These are phyloP conservation scores for Botrytis porri DNA, from an alignment of 2,329 filamentous ascomycete species.

Conservation along the genomic window DNA sequence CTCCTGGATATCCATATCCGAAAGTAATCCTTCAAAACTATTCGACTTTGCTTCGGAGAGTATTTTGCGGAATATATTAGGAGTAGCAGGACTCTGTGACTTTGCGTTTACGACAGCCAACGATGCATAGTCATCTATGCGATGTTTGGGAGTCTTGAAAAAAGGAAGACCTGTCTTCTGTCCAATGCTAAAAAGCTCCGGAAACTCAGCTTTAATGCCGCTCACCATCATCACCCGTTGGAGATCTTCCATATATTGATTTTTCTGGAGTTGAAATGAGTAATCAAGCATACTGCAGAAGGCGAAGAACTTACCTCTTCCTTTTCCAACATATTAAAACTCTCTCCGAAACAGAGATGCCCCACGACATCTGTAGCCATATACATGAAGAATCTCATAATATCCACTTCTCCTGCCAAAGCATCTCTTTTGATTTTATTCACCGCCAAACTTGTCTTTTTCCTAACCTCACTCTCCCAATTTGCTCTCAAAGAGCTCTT, in stretches of 20 bases:
- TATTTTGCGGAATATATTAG: constrained; percentile 14
- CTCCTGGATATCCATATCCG: neutral
- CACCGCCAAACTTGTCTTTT: constrained; percentile 43
- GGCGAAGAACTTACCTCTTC: constrained; percentile 43
- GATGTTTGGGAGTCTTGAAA: neutral
- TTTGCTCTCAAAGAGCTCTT: neutral
- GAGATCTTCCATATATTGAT: neutral
- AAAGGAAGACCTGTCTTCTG: neutral
- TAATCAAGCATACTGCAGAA: neutral
- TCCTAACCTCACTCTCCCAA: constrained; percentile 6
- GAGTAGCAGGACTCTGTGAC: neutral
- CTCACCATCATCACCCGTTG: no score
- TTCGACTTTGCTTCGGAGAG: neutral
- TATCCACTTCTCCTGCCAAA: constrained; percentile 41
- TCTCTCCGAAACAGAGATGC: constrained; percentile 54
- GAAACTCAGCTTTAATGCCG: neutral
- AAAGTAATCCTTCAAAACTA: neutral
- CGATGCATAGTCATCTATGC: neutral
- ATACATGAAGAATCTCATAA: constrained; percentile 54
- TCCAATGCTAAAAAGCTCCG: neutral
- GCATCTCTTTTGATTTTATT: constrained; percentile 46
- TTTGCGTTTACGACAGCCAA: constrained; percentile 34
- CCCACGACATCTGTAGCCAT: constrained; percentile 54
- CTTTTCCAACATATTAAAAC: constrained; percentile 50
- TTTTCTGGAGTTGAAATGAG: neutral